These are phyloP conservation scores for Pythium graminicola DNA, from an alignment of 352 stramenopile genomes.

Conservation along the genomic window DNA sequence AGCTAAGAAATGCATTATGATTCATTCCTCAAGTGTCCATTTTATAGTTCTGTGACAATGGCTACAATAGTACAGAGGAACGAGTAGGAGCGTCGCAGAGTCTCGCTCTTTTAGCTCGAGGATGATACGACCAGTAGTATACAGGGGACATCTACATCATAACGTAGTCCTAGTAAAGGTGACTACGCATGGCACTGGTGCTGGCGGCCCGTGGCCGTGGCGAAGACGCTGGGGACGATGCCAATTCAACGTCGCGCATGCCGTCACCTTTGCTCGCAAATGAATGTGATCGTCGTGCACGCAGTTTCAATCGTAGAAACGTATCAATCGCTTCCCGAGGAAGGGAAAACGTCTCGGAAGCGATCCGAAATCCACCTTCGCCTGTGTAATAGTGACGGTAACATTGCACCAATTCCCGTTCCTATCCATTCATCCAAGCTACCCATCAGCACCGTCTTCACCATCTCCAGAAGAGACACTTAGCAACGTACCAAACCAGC, in stretches of 20 bases:
- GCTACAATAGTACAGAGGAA: not conserved
- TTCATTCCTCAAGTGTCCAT: too few species aligned
- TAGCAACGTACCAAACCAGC: constrained; percentile 32
- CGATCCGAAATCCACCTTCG: constrained; percentile 38
- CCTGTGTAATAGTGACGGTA: constrained; percentile 61
- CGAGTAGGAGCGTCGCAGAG: too few species aligned
- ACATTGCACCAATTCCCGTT: constrained; percentile 56
- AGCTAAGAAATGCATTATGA: too few species aligned
- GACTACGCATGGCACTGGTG: constrained; percentile 11
- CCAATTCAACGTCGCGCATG: constrained; percentile 31
- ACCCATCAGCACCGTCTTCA: too few species aligned
- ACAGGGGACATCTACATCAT: too few species aligned
- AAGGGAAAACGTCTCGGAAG: constrained; percentile 34
- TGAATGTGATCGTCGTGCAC: constrained; percentile 27
- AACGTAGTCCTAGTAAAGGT: too few species aligned
- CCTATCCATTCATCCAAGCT: too few species aligned
- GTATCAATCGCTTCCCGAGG: constrained; percentile 48
- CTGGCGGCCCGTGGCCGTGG: constrained; percentile 18
- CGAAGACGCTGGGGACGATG: constrained; percentile 10
- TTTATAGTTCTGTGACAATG: not conserved
- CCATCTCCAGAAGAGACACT: too few species aligned
- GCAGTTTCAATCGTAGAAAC: constrained; percentile 46
- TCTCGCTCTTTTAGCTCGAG: too few species aligned
- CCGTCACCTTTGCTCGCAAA: constrained; percentile 43
- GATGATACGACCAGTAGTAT: too few species aligned